Evolutionary conservation across 192 early-diverging fungal genomes (phyloP).

Genomic region (Geosiphon pyriformis): DNA sequence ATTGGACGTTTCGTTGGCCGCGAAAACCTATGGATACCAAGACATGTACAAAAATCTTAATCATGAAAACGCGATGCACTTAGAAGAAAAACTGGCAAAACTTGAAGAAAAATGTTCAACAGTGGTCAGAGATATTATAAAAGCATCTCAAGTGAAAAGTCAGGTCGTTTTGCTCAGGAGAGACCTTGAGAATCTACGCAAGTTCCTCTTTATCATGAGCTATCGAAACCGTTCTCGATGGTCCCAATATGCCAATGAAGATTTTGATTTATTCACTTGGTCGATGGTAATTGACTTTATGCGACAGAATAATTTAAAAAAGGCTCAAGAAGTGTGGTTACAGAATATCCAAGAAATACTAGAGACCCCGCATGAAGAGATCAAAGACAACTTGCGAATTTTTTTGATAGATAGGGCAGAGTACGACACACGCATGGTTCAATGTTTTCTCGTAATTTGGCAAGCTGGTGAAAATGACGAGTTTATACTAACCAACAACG

Average conservation of each 20-base stretch:
- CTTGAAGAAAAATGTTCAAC: constrained; percentile 19
- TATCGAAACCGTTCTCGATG: constrained; percentile 26
- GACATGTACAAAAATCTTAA: constrained; percentile 27
- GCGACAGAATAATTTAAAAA: constrained; percentile 27
- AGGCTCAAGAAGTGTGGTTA: constrained; percentile 32
- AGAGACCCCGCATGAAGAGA: constrained; percentile 22
- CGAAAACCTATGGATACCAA: constrained; percentile 19
- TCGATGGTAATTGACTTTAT: constrained; percentile 22
- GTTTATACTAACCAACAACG: constrained; percentile 30
- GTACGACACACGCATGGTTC: neutral
- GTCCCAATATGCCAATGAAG: constrained; percentile 18
- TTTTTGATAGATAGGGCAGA: constrained; percentile 3
- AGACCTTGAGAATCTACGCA: constrained; percentile 27
- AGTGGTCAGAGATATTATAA: constrained; percentile 21
- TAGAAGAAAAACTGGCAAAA: constrained; percentile 28
- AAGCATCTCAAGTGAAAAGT: constrained; percentile 1
- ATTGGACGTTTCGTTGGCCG: neutral
- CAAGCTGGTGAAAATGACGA: constrained; percentile 34
- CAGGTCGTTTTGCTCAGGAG: constrained; percentile 11
- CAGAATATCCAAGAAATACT: constrained; percentile 33
- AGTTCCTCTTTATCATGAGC: constrained; percentile 33
- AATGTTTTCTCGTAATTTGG: constrained; percentile 30
- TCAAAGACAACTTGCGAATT: constrained; percentile 13
- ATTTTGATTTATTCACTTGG: constrained; percentile 19
- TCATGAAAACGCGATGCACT: constrained; percentile 25